Conservation (phyloP, 495 filamentous ascomycete genomes). For the Neurospora pannonica region DNA sequence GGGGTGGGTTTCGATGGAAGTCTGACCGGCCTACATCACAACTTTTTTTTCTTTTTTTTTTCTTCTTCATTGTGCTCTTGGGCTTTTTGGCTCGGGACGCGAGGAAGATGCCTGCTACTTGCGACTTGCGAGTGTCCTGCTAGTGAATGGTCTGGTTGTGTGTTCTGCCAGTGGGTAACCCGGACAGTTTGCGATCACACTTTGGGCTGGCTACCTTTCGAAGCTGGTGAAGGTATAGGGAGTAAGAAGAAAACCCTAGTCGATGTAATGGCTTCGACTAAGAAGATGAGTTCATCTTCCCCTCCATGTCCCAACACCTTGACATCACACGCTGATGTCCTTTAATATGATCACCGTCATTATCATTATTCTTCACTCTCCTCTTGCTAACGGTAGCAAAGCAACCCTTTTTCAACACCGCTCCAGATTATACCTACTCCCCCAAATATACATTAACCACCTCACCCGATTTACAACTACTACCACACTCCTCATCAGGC, state of each 20-base stretch:
- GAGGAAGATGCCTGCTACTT: conserved; percentile 15
- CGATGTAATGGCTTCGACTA: not conserved
- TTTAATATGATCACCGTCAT: not conserved
- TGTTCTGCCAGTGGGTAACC: too few relatives aligned
- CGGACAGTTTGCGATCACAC: not conserved
- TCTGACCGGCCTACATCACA: conserved; percentile 45
- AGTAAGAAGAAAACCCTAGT: not conserved
- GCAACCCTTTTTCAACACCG: not conserved
- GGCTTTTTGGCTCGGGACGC: conserved; percentile 24
- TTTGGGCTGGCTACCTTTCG: not conserved
- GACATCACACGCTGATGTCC: not conserved
- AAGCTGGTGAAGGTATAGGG: not conserved
- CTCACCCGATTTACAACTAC: not conserved
- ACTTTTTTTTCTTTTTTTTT: conserved; percentile 26
- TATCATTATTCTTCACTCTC: not conserved
- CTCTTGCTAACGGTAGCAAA: not conserved
- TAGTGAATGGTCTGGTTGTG: too few relatives aligned
- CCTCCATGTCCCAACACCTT: not conserved
- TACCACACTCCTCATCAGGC: not conserved
- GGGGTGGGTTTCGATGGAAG: conserved; percentile 54
- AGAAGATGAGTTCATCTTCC: not conserved
- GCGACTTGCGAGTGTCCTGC: not conserved
- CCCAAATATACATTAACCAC: not conserved
- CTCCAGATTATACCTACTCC: not conserved
- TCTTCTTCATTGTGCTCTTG: conserved; percentile 38